phyloP scores from a whole-genome alignment of 2,329 filamentous ascomycete genomes.

The Dryadomyces sulphureus region DNA sequence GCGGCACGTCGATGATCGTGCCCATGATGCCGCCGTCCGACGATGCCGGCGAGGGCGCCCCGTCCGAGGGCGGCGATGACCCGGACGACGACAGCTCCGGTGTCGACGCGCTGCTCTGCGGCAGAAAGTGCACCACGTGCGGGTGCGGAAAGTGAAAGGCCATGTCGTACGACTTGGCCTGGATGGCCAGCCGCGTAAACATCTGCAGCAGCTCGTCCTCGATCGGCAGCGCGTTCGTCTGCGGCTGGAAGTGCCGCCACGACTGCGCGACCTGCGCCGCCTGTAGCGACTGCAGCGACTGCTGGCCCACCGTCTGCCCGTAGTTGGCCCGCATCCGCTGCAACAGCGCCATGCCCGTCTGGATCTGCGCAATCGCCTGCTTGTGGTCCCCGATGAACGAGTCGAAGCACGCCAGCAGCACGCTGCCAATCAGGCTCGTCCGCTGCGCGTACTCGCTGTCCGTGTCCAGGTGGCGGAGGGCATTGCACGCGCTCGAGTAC shows the following conservation, averaged over 20 bases:
- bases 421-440: conserved; percentile 46
- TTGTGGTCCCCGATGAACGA: conserved; percentile 50
- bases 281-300: background rate
- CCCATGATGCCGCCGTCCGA: conserved; percentile 28
- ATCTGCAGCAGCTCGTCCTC: conserved; percentile 47
- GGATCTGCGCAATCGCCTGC: conserved; percentile 46
- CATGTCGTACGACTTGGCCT: conserved; percentile 55
- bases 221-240: conserved; percentile 11
- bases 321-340: conserved; percentile 35
- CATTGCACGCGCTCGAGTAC: conserved; percentile 41
- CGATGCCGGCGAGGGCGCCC: conserved; percentile 2
- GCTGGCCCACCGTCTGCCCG: conserved; percentile 15
- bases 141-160: conserved; percentile 52
- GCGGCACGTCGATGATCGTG: conserved; percentile 20
- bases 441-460: conserved; percentile 24
- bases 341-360: conserved; percentile 38
- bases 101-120: conserved; percentile 12
- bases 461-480: conserved; percentile 28
- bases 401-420: conserved; percentile 54
- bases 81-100: conserved; percentile 15
- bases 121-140: conserved; percentile 39
- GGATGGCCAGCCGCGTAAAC: conserved; percentile 48
- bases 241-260: background rate
- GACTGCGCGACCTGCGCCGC: background rate
- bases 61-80: conserved; percentile 16